A percentile compares a stretch with the other conserved stretches of the same genome.
Conservation (phyloP, 1,139 yeast species). For the Saccharomycopsis phalli region DNA sequence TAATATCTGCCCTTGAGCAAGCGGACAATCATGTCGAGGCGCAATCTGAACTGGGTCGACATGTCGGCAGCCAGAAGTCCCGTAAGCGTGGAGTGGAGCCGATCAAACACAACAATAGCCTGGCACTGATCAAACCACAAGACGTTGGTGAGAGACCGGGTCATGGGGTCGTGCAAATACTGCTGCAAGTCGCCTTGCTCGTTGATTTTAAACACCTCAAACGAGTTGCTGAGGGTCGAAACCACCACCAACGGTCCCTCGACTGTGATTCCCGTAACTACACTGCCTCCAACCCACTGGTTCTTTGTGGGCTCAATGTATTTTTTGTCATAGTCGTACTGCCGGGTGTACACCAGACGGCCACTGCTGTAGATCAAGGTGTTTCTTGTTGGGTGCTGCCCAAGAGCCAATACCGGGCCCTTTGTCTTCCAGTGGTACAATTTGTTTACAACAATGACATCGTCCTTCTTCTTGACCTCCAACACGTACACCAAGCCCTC, state of each 20-base stretch:
- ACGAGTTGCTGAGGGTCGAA: slow-evolving; percentile 7
- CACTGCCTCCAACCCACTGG: slow-evolving; percentile 10
- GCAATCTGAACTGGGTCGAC: too few relatives aligned
- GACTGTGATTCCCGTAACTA: not conserved
- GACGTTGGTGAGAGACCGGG: slow-evolving; percentile 3
- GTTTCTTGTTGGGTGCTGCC: slow-evolving; percentile 5
- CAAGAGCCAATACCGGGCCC: slow-evolving; percentile 12
- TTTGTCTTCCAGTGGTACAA: slow-evolving; percentile 14
- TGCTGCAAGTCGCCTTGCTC: slow-evolving; percentile 1
- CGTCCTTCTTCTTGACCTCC: slow-evolving; percentile 11
- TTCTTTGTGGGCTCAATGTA: slow-evolving; percentile 5
- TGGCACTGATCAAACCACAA: too few relatives aligned
- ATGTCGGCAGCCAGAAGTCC: too few relatives aligned
- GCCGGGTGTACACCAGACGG: slow-evolving; percentile 6
- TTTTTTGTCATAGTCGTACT: slow-evolving; percentile 4
- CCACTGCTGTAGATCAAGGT: slow-evolving; percentile 14
- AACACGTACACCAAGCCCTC: slow-evolving; percentile 12
- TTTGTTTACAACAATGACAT: slow-evolving; percentile 5
- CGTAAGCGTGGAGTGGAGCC: slow-evolving; percentile 9
- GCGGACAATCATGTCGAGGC: too few relatives aligned
- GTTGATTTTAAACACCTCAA: not conserved
- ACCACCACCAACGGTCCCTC: slow-evolving; percentile 3
- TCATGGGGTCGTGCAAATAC: slow-evolving; percentile 2
- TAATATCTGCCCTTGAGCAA: too few relatives aligned
- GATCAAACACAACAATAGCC: slow-evolving; percentile 8